A percentile compares a stretch with the other conserved stretches of the same genome.
phyloP scores from a whole-genome alignment of 306 rosid species.

The Rosa multiflora region DNA sequence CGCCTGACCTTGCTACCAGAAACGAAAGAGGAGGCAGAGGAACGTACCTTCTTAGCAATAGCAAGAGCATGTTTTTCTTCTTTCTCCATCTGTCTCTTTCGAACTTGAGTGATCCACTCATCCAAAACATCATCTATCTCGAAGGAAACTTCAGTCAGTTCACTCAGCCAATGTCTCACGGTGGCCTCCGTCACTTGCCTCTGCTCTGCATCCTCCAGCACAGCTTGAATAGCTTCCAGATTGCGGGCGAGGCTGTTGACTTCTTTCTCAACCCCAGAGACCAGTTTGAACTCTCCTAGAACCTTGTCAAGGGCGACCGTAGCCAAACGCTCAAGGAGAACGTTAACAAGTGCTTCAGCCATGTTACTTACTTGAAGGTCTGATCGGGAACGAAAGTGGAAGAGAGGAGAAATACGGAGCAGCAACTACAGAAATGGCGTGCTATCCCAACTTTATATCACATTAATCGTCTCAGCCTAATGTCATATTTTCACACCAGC shows the following conservation, averaged over 20 bases:
- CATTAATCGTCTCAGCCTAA: too few species aligned
- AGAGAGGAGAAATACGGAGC: too few species aligned
- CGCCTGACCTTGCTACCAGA: neutral
- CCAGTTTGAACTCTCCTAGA: neutral
- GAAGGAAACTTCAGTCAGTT: neutral
- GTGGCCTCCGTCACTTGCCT: neutral
- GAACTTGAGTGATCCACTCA: neutral
- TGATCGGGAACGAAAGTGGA: too few species aligned
- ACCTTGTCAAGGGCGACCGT: neutral
- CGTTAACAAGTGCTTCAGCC: neutral
- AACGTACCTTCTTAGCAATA: neutral
- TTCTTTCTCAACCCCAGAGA: neutral
- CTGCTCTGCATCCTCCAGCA: slow-evolving; percentile 6
- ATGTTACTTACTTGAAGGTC: neutral
- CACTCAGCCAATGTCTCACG: neutral
- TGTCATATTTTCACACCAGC: too few species aligned
- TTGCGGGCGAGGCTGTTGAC: neutral
- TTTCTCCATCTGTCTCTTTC: neutral
- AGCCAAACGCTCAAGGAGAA: neutral
- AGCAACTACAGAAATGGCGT: too few species aligned
- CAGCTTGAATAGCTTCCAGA: neutral
- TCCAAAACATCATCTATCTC: slow-evolving; percentile 6
- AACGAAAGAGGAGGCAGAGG: neutral
- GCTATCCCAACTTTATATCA: too few species aligned
- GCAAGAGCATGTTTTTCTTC: neutral